A percentile compares a stretch with the other conserved stretches of the same genome.
phyloP scores from a whole-genome alignment of 1,284 basidiomycete species.

The Kalmanozyma brasiliensis region DNA sequence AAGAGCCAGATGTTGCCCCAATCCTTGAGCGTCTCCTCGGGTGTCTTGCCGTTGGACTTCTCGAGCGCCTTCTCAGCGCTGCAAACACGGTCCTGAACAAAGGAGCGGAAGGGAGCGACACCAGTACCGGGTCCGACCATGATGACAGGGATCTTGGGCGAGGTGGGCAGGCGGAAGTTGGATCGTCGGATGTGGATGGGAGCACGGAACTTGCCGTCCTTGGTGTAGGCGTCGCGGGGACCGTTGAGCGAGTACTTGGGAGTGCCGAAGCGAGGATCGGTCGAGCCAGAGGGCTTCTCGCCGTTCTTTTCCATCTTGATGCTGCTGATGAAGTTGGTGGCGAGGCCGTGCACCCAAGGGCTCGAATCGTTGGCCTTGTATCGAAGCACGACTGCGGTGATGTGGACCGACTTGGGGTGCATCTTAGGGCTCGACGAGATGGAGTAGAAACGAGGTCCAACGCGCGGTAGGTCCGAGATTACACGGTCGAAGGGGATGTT shows the following conservation, averaged over 20 bases:
- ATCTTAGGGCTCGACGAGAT: conserved; percentile 97
- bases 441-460: conserved; percentile 97
- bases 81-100: conserved; percentile 95
- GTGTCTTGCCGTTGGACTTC: conserved; percentile 82
- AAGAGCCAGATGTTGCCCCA: conserved; percentile 95
- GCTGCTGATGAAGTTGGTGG: conserved; percentile 64
- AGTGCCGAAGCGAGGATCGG: conserved; percentile 67
- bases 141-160: conserved; percentile 96
- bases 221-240: conserved; percentile 83
- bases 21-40: conserved; percentile 87
- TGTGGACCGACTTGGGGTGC: conserved; percentile 85
- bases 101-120: conserved; percentile 97
- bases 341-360: conserved; percentile 61
- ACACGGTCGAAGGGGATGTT: conserved; percentile 96
- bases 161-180: conserved; percentile 94
- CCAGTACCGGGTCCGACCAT: conserved; percentile 99
- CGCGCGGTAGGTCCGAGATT: conserved; percentile 87
- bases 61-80: conserved; percentile 91
- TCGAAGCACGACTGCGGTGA: conserved; percentile 83
- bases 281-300: conserved; percentile 56
- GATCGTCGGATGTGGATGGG: conserved; percentile 94
- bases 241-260: conserved; percentile 88
- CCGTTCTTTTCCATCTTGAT: conserved; percentile 77
- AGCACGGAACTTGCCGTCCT: conserved; percentile 77
- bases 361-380: conserved; percentile 49